Evolutionary conservation across 768 basidiomycete species (phyloP), one percentile per base, ranked within the genome.

Genomic region (Boletus sp.): DNA sequence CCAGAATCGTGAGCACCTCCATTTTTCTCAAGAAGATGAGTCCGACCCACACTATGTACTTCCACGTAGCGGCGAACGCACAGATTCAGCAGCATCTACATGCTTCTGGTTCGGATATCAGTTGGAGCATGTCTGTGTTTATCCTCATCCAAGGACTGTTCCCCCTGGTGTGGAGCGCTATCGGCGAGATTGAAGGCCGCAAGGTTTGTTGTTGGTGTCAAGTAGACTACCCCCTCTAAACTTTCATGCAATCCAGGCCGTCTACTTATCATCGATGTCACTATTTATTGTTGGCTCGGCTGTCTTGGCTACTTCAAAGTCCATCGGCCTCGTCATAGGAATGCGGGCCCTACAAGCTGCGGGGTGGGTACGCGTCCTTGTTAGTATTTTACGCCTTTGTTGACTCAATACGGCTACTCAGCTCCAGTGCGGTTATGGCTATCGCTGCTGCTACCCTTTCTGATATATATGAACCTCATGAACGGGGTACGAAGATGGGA

Each of bases 401-500:
- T 58, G 42, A 62, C 24, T 52, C 3, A 18, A 28, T 37, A 7
- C 14, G 15, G 39, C 11, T 33, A 4, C 12, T 44, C 56, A 86
- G 85, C 14, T 85, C 84, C 5, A 82, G 84, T 50, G 86, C 88
- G 1, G 85, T 89, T 15, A 79, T 88, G 55, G 71, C 85, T 0
- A 83, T 92, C 47, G 90, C 90, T 11, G 89, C 88, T 1, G 89
- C 87, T 5, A 89, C 89, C 0, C 76, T 92, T 4, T 88, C 90
- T 4, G 90, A 92, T 67, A 85, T 92, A 17, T 92, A 83, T 62
- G 90, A 92, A 30, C 83, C 89, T 0, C 74, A 78, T n/a, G 86
- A 91, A 64, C 77, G 91, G n/a, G 91, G 91, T 4, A 82, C 80
- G 9, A 89, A 84, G 77, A 87, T 93, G 81, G 92, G 92, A 0